A percentile compares a stretch with the other conserved stretches of the same genome.
Evolutionary conservation across 2,329 filamentous ascomycete species (phyloP).

Genomic region (Apiospora arundinis): DNA sequence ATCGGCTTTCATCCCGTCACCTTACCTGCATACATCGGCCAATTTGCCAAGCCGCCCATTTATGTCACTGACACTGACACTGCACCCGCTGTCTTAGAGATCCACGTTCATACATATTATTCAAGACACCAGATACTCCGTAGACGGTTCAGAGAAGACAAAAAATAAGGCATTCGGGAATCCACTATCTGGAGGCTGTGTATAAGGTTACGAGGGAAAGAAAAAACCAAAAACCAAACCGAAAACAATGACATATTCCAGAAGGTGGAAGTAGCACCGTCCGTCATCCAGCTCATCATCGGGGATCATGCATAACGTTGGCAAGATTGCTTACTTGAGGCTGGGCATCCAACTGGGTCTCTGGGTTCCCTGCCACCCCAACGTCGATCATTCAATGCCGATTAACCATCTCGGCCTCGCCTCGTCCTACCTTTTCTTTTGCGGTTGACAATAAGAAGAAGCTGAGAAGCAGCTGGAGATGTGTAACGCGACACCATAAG

Average conservation of each 20-base stretch:
- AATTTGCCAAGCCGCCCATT: background rate
- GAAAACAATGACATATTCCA: background rate
- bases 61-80: background rate
- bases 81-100: background rate
- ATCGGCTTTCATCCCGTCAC: background rate
- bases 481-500: background rate
- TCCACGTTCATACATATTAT: background rate
- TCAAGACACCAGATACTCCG: background rate
- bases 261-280: background rate
- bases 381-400: conserved; percentile 5
- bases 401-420: conserved; percentile 2
- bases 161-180: background rate
- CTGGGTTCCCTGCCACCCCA: background rate
- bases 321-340: conserved; percentile 31
- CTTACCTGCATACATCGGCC: conserved; percentile 1
- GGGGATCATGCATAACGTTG: conserved; percentile 45
- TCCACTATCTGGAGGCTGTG: background rate
- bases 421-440: background rate
- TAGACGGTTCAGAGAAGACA: background rate
- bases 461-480: conserved; percentile 10
- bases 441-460: background rate
- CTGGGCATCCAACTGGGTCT: conserved; percentile 2
- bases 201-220: background rate
- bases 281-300: background rate
- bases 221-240: background rate